phyloP scores from a whole-genome alignment of 1,284 basidiomycete species.

The Tremellales sp. region DNA sequence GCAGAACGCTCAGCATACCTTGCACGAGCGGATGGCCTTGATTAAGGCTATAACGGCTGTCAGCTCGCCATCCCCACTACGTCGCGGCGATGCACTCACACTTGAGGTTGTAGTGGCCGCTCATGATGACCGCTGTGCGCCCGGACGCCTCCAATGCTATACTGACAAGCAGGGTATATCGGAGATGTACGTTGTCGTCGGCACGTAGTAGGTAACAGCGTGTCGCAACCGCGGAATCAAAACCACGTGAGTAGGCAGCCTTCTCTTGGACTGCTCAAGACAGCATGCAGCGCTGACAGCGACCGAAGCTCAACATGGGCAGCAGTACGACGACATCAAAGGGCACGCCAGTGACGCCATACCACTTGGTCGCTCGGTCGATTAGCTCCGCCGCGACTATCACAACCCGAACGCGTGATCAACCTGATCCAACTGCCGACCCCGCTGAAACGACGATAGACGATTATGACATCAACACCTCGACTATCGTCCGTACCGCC shows the following conservation, averaged over 20 bases:
- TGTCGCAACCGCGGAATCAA: not conserved
- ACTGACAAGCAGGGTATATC: not conserved
- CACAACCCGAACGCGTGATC: not conserved
- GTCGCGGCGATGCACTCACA: conserved; percentile 54
- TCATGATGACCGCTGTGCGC: conserved; percentile 21
- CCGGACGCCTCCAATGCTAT: not conserved
- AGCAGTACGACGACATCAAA: no score
- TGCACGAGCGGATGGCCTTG: conserved; percentile 90
- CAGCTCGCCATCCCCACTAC: conserved; percentile 1
- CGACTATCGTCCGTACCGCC: conserved; percentile 39
- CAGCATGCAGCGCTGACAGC: no score
- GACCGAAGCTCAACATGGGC: no score
- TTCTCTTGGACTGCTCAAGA: no score
- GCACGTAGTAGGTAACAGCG: not conserved
- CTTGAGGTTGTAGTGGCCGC: conserved; percentile 81
- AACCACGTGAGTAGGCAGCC: not conserved
- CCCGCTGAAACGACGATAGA: conserved; percentile 4
- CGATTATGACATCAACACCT: conserved; percentile 29
- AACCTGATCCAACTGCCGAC: not conserved
- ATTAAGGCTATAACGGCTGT: conserved; percentile 68
- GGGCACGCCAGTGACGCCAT: no score
- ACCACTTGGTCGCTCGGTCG: not conserved
- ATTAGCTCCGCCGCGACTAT: not conserved
- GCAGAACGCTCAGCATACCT: conserved; percentile 54
- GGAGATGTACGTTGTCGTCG: not conserved